A percentile compares a stretch with the other conserved stretches of the same genome.
Evolutionary conservation across 2,329 filamentous ascomycete genomes (phyloP).

Genomic region (Diaporthe citri): DNA sequence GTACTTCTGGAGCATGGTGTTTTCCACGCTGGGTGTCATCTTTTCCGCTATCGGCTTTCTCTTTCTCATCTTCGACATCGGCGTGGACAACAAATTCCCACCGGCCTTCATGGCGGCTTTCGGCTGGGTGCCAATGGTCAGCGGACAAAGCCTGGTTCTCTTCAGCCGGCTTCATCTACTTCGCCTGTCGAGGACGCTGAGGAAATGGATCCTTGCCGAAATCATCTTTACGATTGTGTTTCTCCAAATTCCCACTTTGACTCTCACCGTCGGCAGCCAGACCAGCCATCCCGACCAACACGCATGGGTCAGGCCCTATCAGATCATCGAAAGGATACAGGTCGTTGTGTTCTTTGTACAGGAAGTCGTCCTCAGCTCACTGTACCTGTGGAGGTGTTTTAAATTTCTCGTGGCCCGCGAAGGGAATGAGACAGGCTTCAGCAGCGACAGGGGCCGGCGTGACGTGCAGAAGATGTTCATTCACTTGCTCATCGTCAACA

Average conservation of each 20-base stretch:
- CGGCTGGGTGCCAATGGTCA: conserved; percentile 69
- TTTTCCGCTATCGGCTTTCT: conserved; percentile 6
- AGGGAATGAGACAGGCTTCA: conserved; percentile 49
- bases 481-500: conserved; percentile 56
- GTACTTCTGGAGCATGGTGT: conserved; percentile 37
- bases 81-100: not conserved
- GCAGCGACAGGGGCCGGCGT: not conserved
- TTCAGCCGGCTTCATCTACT: conserved; percentile 73
- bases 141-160: conserved; percentile 68
- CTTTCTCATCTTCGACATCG: conserved; percentile 24
- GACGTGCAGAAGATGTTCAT: conserved; percentile 27
- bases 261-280: conserved; percentile 51
- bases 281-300: not conserved
- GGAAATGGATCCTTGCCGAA: conserved; percentile 65
- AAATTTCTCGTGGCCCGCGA: conserved; percentile 55
- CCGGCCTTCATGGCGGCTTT: conserved; percentile 7
- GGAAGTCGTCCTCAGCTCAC: conserved; percentile 57
- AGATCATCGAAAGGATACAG: conserved; percentile 50
- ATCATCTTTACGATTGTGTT: conserved; percentile 67
- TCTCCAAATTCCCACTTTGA: conserved; percentile 66
- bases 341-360: conserved; percentile 59
- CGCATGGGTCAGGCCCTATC: conserved; percentile 40
- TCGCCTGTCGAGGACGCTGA: conserved; percentile 59
- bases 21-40: not conserved
- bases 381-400: conserved; percentile 67